A percentile compares a stretch with the other conserved stretches of the same genome.
Evolutionary conservation across 768 basidiomycete species (phyloP).

Genomic region (Omphalotus guepiniiformis): DNA sequence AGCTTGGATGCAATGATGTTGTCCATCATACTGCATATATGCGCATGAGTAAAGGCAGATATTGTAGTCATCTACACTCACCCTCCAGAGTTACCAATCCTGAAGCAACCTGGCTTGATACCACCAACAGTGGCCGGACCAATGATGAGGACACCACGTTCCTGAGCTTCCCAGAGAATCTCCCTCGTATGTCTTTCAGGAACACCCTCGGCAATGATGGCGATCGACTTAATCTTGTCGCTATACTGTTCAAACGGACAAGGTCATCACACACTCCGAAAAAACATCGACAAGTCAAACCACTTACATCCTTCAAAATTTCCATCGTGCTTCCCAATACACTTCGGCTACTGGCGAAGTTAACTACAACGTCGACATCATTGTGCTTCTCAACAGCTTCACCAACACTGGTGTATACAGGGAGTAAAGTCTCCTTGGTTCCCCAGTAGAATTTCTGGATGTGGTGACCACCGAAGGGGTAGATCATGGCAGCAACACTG

Average conservation of each 20-base stretch:
- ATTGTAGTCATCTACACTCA: slow-evolving; percentile 29
- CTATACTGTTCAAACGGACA: too few species aligned
- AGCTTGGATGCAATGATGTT: slow-evolving; percentile 99
- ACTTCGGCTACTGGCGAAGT: slow-evolving; percentile 92
- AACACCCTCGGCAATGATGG: slow-evolving; percentile 97
- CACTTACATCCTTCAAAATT: slow-evolving; percentile 51
- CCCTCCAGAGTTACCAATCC: slow-evolving; percentile 99
- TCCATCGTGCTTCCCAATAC: slow-evolving; percentile 96
- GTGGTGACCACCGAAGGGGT: slow-evolving; percentile 99
- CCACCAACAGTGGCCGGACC: slow-evolving; percentile 99
- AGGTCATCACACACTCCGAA: too few species aligned
- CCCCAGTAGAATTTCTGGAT: slow-evolving; percentile 99
- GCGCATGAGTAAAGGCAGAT: slow-evolving; percentile 13
- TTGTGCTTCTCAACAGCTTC: slow-evolving; percentile 62
- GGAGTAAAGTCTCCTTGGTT: slow-evolving; percentile 96
- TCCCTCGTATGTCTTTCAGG: slow-evolving; percentile 97
- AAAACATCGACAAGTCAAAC: too few species aligned
- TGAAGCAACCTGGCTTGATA: slow-evolving; percentile 99
- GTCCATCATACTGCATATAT: slow-evolving; percentile 86
- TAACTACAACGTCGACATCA: slow-evolving; percentile 96
- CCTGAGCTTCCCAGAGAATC: slow-evolving; percentile 83
- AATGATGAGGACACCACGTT: slow-evolving; percentile 83
- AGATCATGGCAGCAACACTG: slow-evolving; percentile 98
- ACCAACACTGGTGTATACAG: slow-evolving; percentile 77
- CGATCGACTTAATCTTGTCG: slow-evolving; percentile 49